These are phyloP conservation scores for Zymoseptoria ardabiliae DNA, from an alignment of 2,329 filamentous ascomycete species.

Conservation along the genomic window DNA sequence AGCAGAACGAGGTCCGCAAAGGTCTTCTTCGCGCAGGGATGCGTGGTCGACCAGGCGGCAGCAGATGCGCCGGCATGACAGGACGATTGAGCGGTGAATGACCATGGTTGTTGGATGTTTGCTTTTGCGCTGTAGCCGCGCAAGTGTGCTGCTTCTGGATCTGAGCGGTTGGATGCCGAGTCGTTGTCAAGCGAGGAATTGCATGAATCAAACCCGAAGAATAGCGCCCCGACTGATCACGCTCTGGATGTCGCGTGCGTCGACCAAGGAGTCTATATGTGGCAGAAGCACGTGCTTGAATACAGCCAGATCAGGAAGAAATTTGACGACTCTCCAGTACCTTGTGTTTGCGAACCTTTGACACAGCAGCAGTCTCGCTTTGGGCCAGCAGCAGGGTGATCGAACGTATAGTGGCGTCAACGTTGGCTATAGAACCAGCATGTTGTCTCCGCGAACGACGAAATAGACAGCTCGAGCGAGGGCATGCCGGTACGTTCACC, in stretches of 20 bases:
- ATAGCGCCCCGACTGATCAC: not conserved
- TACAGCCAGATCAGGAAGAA: not conserved
- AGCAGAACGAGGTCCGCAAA: slow-evolving; percentile 58
- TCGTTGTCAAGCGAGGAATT: not conserved
- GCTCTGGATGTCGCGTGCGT: not conserved
- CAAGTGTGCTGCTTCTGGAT: not conserved
- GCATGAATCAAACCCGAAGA: not conserved
- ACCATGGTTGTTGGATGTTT: not conserved
- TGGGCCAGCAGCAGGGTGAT: not conserved
- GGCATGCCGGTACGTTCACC: not conserved
- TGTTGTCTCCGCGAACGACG: not conserved
- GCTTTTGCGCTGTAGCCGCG: not conserved
- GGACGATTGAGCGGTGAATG: not conserved
- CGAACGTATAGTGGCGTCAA: not conserved
- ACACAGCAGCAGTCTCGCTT: not conserved
- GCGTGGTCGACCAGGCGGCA: slow-evolving; percentile 41
- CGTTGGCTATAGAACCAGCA: not conserved
- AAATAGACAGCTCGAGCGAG: not conserved
- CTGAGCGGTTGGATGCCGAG: not conserved
- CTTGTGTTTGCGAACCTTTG: not conserved
- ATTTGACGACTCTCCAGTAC: not conserved
- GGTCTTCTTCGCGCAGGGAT: slow-evolving; percentile 89
- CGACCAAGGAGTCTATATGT: not conserved
- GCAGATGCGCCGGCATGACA: not conserved
- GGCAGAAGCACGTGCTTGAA: not conserved